A percentile compares a stretch with the other conserved stretches of the same genome.
Evolutionary conservation across 2,329 filamentous ascomycete genomes (phyloP).

Genomic region (Neopestalotiopsis sp.): DNA sequence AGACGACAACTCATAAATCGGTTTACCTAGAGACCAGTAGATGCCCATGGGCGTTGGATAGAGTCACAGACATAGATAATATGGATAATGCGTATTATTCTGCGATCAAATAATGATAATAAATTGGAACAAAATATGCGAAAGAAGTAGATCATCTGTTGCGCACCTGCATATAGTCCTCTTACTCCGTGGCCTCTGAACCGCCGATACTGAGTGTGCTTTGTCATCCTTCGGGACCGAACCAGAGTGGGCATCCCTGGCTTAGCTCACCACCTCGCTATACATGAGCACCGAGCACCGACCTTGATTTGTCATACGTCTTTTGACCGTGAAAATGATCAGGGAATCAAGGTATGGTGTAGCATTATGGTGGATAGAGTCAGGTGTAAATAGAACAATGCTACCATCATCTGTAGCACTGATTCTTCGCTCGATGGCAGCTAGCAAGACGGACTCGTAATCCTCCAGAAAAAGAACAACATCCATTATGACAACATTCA

Average conservation of each 20-base stretch:
- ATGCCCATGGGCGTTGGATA: not conserved
- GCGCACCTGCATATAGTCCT: not conserved
- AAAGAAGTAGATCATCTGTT: too few species aligned
- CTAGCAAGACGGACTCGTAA: too few species aligned
- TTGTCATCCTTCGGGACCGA: constrained; percentile 1
- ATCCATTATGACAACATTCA: constrained; percentile 7
- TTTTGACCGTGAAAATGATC: not conserved
- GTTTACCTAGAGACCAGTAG: not conserved
- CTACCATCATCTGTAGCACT: too few species aligned
- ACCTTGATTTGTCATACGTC: not conserved
- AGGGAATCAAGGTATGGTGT: not conserved
- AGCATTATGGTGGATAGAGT: not conserved
- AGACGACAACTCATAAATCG: not conserved
- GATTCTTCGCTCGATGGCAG: too few species aligned
- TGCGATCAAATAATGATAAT: not conserved
- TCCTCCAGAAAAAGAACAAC: not conserved
- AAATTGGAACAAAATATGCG: too few species aligned
- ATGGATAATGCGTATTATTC: not conserved
- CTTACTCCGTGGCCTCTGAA: not conserved
- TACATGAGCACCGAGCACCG: constrained; percentile 7
- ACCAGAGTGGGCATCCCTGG: not conserved
- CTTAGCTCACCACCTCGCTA: not conserved
- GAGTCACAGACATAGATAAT: constrained; percentile 2
- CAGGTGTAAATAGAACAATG: not conserved
- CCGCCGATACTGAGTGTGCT: not conserved